Conservation (phyloP, 2,329 filamentous ascomycete genomes). For the Dactylella cylindrospora region DNA sequence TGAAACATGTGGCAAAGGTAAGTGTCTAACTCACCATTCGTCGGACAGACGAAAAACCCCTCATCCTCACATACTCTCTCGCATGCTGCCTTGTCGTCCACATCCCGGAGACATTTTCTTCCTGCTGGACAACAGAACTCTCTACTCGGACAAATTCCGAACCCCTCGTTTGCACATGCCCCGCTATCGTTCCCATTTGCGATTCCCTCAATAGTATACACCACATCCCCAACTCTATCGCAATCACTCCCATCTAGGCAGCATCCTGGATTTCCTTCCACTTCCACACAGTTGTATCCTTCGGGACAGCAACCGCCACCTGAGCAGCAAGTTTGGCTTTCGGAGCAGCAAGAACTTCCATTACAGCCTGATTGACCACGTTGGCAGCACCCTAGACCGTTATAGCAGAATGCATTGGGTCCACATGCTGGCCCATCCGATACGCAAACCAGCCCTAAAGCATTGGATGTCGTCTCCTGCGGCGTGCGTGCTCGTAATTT, state of each 20-base stretch:
- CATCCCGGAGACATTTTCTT: constrained; percentile 35
- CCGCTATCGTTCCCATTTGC: constrained; percentile 31
- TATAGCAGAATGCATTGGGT: constrained; percentile 24
- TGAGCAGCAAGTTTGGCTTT: constrained; percentile 23
- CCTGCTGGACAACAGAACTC: constrained; percentile 37
- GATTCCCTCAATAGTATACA: constrained; percentile 26
- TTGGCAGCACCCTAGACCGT: constrained; percentile 33
- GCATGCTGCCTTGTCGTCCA: constrained; percentile 19
- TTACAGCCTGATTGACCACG: constrained; percentile 25
- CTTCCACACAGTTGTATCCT: constrained; percentile 30
- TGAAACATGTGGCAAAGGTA: no score
- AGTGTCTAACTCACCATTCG: constrained; percentile 10
- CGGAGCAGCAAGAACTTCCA: constrained; percentile 35
- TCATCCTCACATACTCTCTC: constrained; percentile 37
- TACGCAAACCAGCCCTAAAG: constrained; percentile 25
- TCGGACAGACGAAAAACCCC: constrained; percentile 42
- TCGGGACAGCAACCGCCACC: constrained; percentile 35
- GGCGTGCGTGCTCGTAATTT: constrained; percentile 9
- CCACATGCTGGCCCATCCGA: constrained; percentile 28
- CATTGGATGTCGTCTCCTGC: constrained; percentile 5
- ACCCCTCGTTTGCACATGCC: constrained; percentile 22
- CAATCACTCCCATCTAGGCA: constrained; percentile 29
- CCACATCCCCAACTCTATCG: constrained; percentile 15
- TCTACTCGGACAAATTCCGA: constrained; percentile 39
- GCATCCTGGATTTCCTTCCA: constrained; percentile 25